A percentile compares a stretch with the other conserved stretches of the same genome.
Evolutionary conservation across 192 early-diverging fungal species (phyloP).

Genomic region (Linnemannia schmuckeri): DNA sequence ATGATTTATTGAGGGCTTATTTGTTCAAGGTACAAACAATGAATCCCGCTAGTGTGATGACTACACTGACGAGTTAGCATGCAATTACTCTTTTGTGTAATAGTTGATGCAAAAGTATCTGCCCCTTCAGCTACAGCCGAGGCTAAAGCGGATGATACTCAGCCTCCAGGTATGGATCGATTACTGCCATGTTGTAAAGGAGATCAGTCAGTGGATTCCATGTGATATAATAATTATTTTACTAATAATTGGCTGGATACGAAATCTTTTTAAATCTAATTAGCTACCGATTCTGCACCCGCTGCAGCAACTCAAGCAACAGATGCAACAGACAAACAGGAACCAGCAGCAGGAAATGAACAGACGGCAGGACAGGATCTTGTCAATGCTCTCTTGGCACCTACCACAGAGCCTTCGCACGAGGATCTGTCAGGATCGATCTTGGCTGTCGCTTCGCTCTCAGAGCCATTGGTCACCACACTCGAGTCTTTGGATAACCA

Average conservation of each 20-base stretch:
- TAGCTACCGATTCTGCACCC: neutral
- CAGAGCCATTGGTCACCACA: constrained; percentile 36
- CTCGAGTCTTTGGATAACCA: constrained; percentile 22
- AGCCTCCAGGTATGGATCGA: neutral
- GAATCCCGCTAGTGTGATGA: neutral
- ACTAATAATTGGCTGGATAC: too few species aligned
- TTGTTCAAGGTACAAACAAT: neutral
- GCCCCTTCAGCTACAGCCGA: neutral
- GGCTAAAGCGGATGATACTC: neutral
- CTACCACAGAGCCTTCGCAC: neutral
- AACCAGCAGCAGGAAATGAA: neutral
- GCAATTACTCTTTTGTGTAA: neutral
- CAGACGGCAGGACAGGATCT: neutral
- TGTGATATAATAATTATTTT: too few species aligned
- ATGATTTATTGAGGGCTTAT: neutral
- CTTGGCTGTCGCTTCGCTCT: constrained; percentile 33
- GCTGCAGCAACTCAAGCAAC: neutral
- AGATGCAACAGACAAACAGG: neutral
- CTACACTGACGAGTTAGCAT: neutral
- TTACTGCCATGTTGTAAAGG: neutral
- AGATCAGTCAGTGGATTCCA: too few species aligned
- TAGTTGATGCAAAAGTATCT: neutral
- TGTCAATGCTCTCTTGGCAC: neutral
- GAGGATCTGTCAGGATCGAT: constrained; percentile 28
- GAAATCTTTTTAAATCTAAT: too few species aligned